Conservation (phyloP, 2,329 filamentous ascomycete genomes). For the Emmonsiellopsis sp. region DNA sequence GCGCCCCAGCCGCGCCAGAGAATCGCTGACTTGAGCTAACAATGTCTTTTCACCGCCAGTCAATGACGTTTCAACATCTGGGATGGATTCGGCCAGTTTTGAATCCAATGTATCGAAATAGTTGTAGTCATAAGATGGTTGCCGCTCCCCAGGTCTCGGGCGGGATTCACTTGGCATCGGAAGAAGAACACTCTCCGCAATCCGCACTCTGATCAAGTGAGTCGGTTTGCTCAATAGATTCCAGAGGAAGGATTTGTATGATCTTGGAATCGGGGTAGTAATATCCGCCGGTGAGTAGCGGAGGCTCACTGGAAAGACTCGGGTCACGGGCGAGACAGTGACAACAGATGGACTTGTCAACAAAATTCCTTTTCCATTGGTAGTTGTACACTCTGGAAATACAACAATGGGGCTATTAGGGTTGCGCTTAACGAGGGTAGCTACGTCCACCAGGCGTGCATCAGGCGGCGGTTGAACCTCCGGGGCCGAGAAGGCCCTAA, state of each 20-base stretch:
- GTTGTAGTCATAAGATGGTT: constrained; percentile 34
- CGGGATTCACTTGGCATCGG: constrained; percentile 41
- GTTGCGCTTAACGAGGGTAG: constrained; percentile 55
- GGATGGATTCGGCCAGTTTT: constrained; percentile 16
- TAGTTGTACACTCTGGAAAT: constrained; percentile 90
- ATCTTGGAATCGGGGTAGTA: constrained; percentile 76
- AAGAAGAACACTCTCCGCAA: constrained; percentile 61
- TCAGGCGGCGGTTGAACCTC: constrained; percentile 37
- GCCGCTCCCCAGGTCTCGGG: constrained; percentile 4
- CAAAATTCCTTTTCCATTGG: constrained; percentile 83
- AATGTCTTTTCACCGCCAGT: constrained; percentile 56
- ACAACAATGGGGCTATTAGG: constrained; percentile 71
- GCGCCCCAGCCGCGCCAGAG: constrained; percentile 74
- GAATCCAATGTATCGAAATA: constrained; percentile 38
- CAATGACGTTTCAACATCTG: constrained; percentile 23
- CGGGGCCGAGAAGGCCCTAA: constrained; percentile 60
- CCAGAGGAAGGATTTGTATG: constrained; percentile 70
- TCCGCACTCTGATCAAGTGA: constrained; percentile 82
- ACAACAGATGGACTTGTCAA: constrained; percentile 72
- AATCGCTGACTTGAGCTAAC: constrained; percentile 72
- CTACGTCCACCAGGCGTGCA: constrained; percentile 51
- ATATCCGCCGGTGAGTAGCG: constrained; percentile 84
- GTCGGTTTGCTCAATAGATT: constrained; percentile 73
- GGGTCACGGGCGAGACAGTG: constrained; percentile 54
- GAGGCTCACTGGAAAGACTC: constrained; percentile 84